phyloP scores from a whole-genome alignment of 2,329 filamentous ascomycete genomes.

The Chaetothyriales sp. region DNA sequence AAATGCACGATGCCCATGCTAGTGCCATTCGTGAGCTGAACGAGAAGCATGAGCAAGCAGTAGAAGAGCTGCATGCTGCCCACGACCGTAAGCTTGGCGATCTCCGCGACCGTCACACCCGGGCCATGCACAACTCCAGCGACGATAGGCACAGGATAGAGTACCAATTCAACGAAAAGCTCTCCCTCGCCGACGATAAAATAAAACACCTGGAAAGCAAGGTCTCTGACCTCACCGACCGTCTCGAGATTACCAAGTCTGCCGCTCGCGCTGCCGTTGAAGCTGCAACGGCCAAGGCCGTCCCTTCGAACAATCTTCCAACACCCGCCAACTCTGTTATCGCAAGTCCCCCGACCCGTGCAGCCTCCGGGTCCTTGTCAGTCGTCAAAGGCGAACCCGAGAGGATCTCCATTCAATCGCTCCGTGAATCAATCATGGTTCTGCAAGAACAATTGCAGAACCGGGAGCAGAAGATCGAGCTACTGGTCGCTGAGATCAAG shows the following conservation, averaged over 20 bases:
- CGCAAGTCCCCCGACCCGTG: conserved; percentile 27
- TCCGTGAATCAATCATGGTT: conserved; percentile 91
- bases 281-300: conserved; percentile 48
- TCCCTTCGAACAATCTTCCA: conserved; percentile 15
- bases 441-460: conserved; percentile 94
- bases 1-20: conserved; percentile 57
- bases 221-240: conserved; percentile 73
- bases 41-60: conserved; percentile 39
- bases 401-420: conserved; percentile 84
- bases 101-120: conserved; percentile 59
- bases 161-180: conserved; percentile 63
- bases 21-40: conserved; percentile 42
- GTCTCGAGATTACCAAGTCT: conserved; percentile 76
- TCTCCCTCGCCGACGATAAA: conserved; percentile 72
- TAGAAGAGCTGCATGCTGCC: conserved; percentile 45
- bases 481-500: conserved; percentile 59
- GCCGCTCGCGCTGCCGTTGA: conserved; percentile 71
- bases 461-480: conserved; percentile 78
- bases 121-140: conserved; percentile 55
- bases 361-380: conserved; percentile 35
- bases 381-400: conserved; percentile 44
- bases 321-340: conserved; percentile 22
- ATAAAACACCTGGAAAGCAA: conserved; percentile 75
- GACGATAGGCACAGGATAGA: conserved; percentile 76
- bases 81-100: conserved; percentile 66